Conservation (phyloP, 2,329 filamentous ascomycete species). For the Dendryphion nanum region DNA sequence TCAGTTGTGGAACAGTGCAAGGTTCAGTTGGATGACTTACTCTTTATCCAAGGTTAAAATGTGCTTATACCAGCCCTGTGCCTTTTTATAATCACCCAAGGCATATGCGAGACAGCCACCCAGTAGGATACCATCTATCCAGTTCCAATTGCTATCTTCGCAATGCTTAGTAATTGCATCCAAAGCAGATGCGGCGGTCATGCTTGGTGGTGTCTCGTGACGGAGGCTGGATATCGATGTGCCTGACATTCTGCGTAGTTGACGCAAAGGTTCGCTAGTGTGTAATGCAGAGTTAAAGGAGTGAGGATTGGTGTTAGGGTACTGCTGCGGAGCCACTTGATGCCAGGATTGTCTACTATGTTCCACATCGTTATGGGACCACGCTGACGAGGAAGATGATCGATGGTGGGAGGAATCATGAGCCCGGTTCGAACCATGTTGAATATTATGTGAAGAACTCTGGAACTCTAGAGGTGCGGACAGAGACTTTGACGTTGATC, state of each 20-base stretch:
- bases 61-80: conserved; percentile 71
- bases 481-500: conserved; percentile 11
- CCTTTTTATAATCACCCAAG: conserved; percentile 77
- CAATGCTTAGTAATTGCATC: conserved; percentile 37
- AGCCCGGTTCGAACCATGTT: conserved; percentile 17
- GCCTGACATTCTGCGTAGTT: conserved; percentile 34
- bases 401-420: conserved; percentile 25
- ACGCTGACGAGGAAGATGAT: conserved; percentile 28
- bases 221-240: conserved; percentile 26
- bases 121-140: conserved; percentile 90
- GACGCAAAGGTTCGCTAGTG: conserved; percentile 26
- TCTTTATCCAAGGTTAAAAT: conserved; percentile 59
- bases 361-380: conserved; percentile 16
- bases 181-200: conserved; percentile 37
- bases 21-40: conserved; percentile 34
- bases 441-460: neutral
- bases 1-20: conserved; percentile 13
- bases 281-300: conserved; percentile 17
- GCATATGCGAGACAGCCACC: conserved; percentile 92
- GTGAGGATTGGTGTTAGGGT: no score
- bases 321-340: conserved; percentile 16
- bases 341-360: conserved; percentile 28
- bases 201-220: conserved; percentile 30
- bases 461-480: neutral
- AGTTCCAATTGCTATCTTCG: conserved; percentile 50